Evolutionary conservation across 2,329 filamentous ascomycete species (phyloP).

Genomic region (Trichoderma koningiopsis): DNA sequence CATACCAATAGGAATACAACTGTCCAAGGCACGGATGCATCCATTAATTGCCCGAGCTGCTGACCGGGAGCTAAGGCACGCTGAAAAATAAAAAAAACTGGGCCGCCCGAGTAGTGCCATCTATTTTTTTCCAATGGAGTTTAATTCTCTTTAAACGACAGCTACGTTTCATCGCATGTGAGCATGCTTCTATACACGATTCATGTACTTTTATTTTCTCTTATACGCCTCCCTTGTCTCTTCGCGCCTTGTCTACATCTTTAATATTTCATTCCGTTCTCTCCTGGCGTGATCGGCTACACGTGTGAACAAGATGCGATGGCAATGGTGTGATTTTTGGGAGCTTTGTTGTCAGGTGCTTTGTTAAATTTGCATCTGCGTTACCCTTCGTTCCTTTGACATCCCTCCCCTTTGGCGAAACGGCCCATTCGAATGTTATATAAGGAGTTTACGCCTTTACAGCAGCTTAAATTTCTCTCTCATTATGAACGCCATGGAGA

Average conservation of each 20-base stretch:
- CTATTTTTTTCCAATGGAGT: background rate
- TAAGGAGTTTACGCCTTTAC: background rate
- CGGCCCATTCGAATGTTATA: background rate
- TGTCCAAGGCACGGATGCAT: background rate
- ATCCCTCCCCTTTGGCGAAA: background rate
- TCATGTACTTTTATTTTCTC: background rate
- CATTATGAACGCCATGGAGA: too few relatives aligned
- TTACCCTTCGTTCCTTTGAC: background rate
- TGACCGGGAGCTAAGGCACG: background rate
- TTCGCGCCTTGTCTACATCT: background rate
- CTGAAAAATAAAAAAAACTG: background rate
- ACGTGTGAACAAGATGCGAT: background rate
- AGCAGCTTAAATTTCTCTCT: too few relatives aligned
- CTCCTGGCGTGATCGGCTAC: background rate
- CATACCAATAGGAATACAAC: background rate
- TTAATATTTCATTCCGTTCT: background rate
- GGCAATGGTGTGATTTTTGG: background rate
- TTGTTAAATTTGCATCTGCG: background rate
- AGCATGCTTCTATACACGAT: background rate
- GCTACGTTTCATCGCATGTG: slow-evolving; percentile 19
- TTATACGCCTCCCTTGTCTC: background rate
- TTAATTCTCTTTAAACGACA: background rate
- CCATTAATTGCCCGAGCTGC: background rate
- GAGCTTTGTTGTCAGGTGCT: background rate
- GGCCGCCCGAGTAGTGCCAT: background rate